Percentiles rank a stretch among this genome's conserved stretches.
Evolutionary conservation across 306 rosid genomes (phyloP).

Genomic region (Leucaena leucocephala): DNA sequence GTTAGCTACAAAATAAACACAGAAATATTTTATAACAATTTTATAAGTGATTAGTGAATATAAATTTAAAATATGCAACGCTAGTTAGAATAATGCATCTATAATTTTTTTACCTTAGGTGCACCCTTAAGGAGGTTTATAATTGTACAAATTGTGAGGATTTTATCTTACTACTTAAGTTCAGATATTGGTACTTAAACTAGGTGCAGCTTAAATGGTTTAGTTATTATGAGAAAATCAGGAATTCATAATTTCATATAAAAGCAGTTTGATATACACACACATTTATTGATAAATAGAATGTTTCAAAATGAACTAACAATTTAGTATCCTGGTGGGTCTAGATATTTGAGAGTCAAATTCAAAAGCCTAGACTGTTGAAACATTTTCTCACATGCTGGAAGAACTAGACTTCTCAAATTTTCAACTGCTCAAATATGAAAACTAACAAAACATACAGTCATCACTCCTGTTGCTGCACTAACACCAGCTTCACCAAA

Average conservation of each 20-base stretch:
- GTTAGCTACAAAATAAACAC: background rate
- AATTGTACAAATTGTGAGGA: conserved; percentile 21
- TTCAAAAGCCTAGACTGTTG: conserved; percentile 23
- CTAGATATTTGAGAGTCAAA: conserved; percentile 31
- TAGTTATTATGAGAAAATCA: conserved; percentile 34
- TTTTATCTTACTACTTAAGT: conserved; percentile 1
- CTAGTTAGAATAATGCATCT: background rate
- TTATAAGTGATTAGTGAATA: background rate
- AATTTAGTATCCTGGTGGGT: conserved; percentile 25
- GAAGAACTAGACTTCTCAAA: conserved; percentile 18
- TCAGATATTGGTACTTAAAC: conserved; percentile 38
- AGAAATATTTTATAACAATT: conserved; percentile 2
- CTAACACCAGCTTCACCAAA: conserved; percentile 99
- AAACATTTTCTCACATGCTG: conserved; percentile 31
- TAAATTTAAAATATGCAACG: background rate
- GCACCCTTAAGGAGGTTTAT: conserved; percentile 12
- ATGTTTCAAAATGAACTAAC: conserved; percentile 14
- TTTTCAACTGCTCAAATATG: conserved; percentile 18
- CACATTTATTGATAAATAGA: conserved; percentile 20
- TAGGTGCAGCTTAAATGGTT: conserved; percentile 36
- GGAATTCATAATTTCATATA: conserved; percentile 42
- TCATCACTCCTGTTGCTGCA: conserved; percentile 99
- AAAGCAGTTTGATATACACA: background rate
- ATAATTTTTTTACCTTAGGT: conserved; percentile 7
- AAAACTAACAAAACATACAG: conserved; percentile 64